Evolutionary conservation across 192 early-diverging fungal species (phyloP).

Genomic region (Podila clonocystis): DNA sequence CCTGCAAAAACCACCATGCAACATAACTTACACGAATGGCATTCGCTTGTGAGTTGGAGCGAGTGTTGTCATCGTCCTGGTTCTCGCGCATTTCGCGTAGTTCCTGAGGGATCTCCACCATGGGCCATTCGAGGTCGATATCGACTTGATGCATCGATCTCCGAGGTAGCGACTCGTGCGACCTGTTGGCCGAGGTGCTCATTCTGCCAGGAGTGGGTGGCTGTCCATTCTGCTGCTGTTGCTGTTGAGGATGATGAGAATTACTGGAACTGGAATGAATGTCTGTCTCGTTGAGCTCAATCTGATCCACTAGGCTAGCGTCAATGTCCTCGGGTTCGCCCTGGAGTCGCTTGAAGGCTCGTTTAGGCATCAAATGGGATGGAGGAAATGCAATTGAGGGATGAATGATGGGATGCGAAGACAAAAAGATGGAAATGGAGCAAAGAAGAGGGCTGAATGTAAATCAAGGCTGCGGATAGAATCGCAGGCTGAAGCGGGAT

Average conservation of each 20-base stretch:
- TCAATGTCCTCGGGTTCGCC: conserved; percentile 27
- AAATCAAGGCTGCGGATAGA: background rate
- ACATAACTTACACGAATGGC: conserved; percentile 30
- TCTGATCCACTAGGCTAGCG: conserved; percentile 11
- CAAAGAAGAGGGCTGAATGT: background rate
- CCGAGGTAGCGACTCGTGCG: conserved; percentile 6
- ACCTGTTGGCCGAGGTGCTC: background rate
- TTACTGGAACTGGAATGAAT: background rate
- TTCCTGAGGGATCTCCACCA: conserved; percentile 46
- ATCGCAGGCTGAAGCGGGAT: background rate
- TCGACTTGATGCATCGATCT: conserved; percentile 25
- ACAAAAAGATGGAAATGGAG: background rate
- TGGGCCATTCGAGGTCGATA: conserved; percentile 32
- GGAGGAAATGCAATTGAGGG: background rate
- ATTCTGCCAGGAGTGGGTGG: background rate
- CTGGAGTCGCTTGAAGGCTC: conserved; percentile 19
- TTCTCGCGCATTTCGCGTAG: conserved; percentile 14
- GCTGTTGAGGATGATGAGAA: background rate
- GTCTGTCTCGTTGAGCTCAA: conserved; percentile 5
- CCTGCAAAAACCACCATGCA: too few relatives aligned
- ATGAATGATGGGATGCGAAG: background rate
- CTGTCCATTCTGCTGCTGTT: background rate
- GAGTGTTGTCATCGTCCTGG: conserved; percentile 8
- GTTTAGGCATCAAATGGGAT: conserved; percentile 12
- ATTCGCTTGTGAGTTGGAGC: conserved; percentile 43